Evolutionary conservation across 805 yeast species (phyloP), one percentile per base, ranked within the genome.

Genomic region (Candida peoriensis): DNA sequence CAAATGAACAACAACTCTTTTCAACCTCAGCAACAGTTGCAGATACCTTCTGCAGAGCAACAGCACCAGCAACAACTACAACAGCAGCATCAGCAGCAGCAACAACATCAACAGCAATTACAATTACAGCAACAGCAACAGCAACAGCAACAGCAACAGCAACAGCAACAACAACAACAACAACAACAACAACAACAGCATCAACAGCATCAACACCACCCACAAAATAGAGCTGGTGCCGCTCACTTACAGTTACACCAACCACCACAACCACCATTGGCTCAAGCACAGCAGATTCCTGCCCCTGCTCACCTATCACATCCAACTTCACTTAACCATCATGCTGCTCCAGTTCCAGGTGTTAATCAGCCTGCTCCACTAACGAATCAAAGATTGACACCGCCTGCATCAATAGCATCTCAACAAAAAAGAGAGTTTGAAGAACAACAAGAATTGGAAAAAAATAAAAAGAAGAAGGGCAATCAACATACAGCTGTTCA

Each of bases 181-280:
- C 48, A 37, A n/a, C 44, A 32, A 3, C 42, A 31, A 40, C 31
- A 28, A 16, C 26, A 7, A 6, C 42, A 32, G 28, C 36, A 26
- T 17, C 36, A 28, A 20, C 44, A 17, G 8, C 58, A 50, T 32
- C 60, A 51, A 32, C 59, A 48, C 20, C 44, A 39, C 29, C 52
- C 45, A 32, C 45, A 47, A n/a, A n/a, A n/a, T n/a, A n/a, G n/a
- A n/a, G n/a, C n/a, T n/a, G n/a, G n/a, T n/a, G n/a, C n/a, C n/a
- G n/a, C n/a, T n/a, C n/a, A n/a, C n/a, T n/a, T n/a, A 24, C 51
- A 34, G 17, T 47, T 47, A 13, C 63, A 45, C 28, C 52, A 39
- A 28, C 50, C 28, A 32, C 15, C 24, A 18, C 24, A 45, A 18
- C 47, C 44, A 16, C 53, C 36, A 17, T 38, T 26, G 20, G 26